Evolutionary conservation across 306 rosid genomes (phyloP).

Genomic region (Pueraria montana): DNA sequence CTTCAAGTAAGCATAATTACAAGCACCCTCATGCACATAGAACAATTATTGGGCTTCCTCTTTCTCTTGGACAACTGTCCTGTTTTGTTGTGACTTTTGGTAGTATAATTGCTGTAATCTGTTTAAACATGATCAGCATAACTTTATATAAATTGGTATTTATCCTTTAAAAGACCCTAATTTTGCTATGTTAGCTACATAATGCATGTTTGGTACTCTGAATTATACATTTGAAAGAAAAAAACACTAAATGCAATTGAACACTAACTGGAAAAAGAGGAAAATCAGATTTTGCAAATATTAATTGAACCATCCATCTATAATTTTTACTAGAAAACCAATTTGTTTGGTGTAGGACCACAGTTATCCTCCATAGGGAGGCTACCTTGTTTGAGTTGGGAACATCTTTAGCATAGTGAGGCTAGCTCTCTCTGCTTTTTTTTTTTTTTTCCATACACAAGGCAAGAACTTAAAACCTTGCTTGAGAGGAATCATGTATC

Average conservation of each 20-base stretch:
- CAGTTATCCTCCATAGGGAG: not conserved
- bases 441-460: not conserved
- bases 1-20: slow-evolving; percentile 78
- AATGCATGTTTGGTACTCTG: slow-evolving; percentile 26
- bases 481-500: not conserved
- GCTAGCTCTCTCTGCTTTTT: not conserved
- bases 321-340: slow-evolving; percentile 3
- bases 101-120: slow-evolving; percentile 24
- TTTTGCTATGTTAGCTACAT: slow-evolving; percentile 14
- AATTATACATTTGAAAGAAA: slow-evolving; percentile 23
- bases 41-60: slow-evolving; percentile 16
- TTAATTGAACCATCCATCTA: slow-evolving; percentile 10
- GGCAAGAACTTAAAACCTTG: not conserved
- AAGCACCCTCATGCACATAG: not conserved
- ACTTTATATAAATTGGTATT: not conserved
- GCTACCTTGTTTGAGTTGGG: not conserved
- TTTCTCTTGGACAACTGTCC: slow-evolving; percentile 30
- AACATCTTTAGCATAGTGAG: not conserved
- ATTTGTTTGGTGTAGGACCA: not conserved
- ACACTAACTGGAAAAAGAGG: not conserved
- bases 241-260: not conserved
- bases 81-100: slow-evolving; percentile 35
- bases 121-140: slow-evolving; percentile 28
- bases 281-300: slow-evolving; percentile 8
- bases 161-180: slow-evolving; percentile 26